Evolutionary conservation across 2,329 filamentous ascomycete species (phyloP), one percentile per base, ranked within the genome.

Genomic region (Alternaria brassicicola): DNA sequence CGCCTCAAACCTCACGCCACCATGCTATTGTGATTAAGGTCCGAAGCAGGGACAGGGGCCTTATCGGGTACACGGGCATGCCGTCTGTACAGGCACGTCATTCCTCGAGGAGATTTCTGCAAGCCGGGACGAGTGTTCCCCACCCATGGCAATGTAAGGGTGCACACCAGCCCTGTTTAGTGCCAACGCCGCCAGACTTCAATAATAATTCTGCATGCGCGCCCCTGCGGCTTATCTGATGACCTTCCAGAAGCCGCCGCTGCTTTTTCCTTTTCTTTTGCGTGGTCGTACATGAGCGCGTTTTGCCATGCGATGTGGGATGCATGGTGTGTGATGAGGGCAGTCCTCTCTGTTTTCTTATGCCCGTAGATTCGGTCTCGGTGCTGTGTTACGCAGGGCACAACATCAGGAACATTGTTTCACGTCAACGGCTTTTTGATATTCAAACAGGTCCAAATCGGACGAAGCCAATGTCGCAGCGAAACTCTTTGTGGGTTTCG

Each of bases 161-260:
- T 49, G 58, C 49, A 41, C 36, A 25, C 49, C 51, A 62, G 55
- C 43, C 63, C 52, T 59, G 55, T 30, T 59, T 67, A 65, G 66
- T 57, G 64, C 62, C 61, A 67, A 59, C 61, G 53, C 59, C 54
- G 55, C 52, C 52, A 60, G 57, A 63, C 58, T 63, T 62, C 63
- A 65, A 50, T 42, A 54, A 59, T 63, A 55, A 55, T 61, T 50
- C 62, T 56, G 57, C 61, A 55, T 33, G 51, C 30, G 46, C 50
- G 55, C 51, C 48, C 35, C 36, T 59, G 52, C 55, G 51, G 65
- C 61, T 63, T 64, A 63, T 55, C 52, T 41, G 33, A 48, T 61
- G 57, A 56, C 62, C 66, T 73, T 73, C 71, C 61, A 68, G 71
- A 74, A 72, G 66, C 55, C 65, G 67, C 67, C 68, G 63, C 69